Base-by-base conservation (phyloP, 2,329 filamentous ascomycete species). In the Orbilia oligospora region DNA sequence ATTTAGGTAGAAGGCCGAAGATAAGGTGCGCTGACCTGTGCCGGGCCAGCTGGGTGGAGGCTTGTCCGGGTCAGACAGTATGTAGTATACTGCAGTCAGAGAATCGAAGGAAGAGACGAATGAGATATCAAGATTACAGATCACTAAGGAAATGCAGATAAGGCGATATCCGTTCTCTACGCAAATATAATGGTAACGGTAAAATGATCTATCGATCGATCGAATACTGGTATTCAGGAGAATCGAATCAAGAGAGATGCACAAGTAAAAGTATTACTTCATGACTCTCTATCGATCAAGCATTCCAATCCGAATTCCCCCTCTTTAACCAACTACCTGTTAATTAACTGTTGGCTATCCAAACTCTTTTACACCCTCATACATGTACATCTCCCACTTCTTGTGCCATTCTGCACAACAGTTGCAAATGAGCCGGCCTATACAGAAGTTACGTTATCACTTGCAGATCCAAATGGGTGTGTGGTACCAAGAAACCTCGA, bases 391-490 rank as follows among this genome's bases (percentile, higher is more conserved):
- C 24, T 4, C 44, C n/a, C n/a, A n/a, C n/a, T 18, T n/a, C 51
- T 38, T 66, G 46, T 55, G 61, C 27, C 27, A 51, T 64, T 41
- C 61, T 49, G 33, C 38, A 49, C 38, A 49, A 33, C 24, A 58
- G 49, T 51, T 63, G 56, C 33, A 61, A 61, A 61, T 61, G 56
- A 44, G 56, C 56, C 56, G 56, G 55, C 56, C 56, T 41, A 55
- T 44, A 24, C 44, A 51, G 10, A 58, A 67, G 48, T 67, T 73
- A 73, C 71, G 64, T 75, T 76, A 69, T 76, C 66, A 38, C 72
- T 66, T 61, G 72, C 72, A 70, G 65, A 76, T 76, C 65, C 44
- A 75, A n/a, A 61, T 36, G 22, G 64, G 71, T 69, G 71, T 69
- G 64, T 69, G 72, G 65, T 65, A 76, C 72, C 44, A 20, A 63